Conservation (phyloP, 2,329 filamentous ascomycete genomes). For the Penicillium oxalicum region DNA sequence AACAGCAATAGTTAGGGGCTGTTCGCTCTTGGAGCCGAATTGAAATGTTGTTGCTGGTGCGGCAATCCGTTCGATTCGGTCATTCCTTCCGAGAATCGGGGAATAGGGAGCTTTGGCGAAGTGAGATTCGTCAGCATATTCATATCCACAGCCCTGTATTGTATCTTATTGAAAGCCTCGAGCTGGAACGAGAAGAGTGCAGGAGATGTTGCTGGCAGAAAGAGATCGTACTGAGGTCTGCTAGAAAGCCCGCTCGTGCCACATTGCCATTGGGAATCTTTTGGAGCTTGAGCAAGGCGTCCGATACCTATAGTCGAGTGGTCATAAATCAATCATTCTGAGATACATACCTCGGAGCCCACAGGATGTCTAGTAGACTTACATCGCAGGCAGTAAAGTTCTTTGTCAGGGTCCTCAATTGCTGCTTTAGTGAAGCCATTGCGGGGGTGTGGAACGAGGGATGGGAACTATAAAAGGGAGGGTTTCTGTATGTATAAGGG, state of each 20-base stretch:
- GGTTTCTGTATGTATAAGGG: no score
- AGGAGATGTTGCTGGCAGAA: neutral
- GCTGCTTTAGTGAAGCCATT: constrained; percentile 29
- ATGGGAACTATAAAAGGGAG: neutral
- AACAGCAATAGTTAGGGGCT: constrained; percentile 26
- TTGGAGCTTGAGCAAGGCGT: constrained; percentile 65
- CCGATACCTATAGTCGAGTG: constrained; percentile 51
- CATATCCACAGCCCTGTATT: no score
- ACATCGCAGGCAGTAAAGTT: constrained; percentile 43
- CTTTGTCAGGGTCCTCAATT: constrained; percentile 25
- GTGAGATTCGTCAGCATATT: no score
- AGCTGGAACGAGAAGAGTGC: no score
- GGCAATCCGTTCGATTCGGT: constrained; percentile 31
- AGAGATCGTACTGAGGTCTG: constrained; percentile 49
- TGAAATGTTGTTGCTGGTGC: constrained; percentile 41
- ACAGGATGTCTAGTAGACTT: neutral
- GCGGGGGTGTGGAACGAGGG: constrained; percentile 15
- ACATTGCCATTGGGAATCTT: constrained; percentile 37
- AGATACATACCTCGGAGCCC: no score
- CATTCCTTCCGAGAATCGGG: constrained; percentile 25
- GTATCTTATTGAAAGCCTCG: no score
- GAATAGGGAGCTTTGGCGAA: constrained; percentile 29
- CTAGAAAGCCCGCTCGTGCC: constrained; percentile 60
- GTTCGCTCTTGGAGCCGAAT: constrained; percentile 54
- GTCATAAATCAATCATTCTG: no score